phyloP scores from a whole-genome alignment of 1,284 basidiomycete genomes.

The Ustilago esculenta region DNA sequence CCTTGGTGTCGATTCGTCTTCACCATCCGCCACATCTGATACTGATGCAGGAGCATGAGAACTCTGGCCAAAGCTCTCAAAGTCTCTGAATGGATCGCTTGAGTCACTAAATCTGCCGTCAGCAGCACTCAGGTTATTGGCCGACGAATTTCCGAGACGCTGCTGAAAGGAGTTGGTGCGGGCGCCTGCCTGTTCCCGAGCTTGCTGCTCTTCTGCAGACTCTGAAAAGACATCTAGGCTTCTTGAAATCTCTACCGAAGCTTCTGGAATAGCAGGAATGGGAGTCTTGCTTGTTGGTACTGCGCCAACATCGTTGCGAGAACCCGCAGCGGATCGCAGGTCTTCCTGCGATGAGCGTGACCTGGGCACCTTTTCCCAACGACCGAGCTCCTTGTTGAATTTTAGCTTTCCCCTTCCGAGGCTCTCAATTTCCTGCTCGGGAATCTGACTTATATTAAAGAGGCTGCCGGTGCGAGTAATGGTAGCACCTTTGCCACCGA shows the following conservation, averaged over 20 bases:
- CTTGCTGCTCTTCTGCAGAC: conserved; percentile 34
- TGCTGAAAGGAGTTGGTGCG: conserved; percentile 43
- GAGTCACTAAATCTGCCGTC: conserved; percentile 35
- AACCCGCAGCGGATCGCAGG: conserved; percentile 31
- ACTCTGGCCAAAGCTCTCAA: conserved; percentile 54
- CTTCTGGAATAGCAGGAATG: conserved; percentile 38
- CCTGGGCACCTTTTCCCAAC: conserved; percentile 47
- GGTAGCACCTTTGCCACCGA: conserved; percentile 44
- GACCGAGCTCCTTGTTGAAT: conserved; percentile 44
- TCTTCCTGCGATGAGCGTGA: conserved; percentile 33
- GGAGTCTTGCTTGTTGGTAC: conserved; percentile 26
- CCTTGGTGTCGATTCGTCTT: conserved; percentile 24
- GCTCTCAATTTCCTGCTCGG: conserved; percentile 43
- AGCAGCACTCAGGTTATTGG: conserved; percentile 19
- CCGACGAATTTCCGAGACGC: conserved; percentile 21
- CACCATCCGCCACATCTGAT: conserved; percentile 1
- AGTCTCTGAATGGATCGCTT: conserved; percentile 52
- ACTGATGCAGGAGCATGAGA: conserved; percentile 23
- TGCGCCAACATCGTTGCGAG: conserved; percentile 24
- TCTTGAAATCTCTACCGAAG: conserved; percentile 33
- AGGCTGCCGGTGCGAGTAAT: conserved; percentile 48
- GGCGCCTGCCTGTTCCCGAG: conserved; percentile 14
- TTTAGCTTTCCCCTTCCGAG: conserved; percentile 47
- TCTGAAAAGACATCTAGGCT: conserved; percentile 45
- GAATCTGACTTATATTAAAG: conserved; percentile 54